Evolutionary conservation across 306 rosid genomes (phyloP), one percentile per base, ranked within the genome.

Genomic region (Cajanus cajan): DNA sequence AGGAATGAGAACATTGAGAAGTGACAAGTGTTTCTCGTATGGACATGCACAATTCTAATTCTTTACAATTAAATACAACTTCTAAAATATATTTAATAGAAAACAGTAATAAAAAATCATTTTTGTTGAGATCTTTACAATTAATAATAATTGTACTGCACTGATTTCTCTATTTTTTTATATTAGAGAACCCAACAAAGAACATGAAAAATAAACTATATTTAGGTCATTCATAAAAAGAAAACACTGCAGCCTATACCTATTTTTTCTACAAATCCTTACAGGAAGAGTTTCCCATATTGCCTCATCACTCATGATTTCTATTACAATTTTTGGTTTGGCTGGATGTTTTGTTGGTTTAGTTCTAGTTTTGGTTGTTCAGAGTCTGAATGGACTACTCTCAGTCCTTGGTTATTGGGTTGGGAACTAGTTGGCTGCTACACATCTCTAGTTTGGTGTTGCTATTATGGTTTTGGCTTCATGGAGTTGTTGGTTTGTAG

Each of bases 251-350:
- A 67, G 15, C 48, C 51, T 10, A 67, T 34, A 50, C 78, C 85
- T 52, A 55, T 65, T 63, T 72, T 66, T 28, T 66, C 50, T 51
- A 12, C 58, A 64, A 57, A 83, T 63, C 50, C 98, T 85, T 88
- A 94, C 98, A 74, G 98, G 98, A 86, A 94, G 97, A 7, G 94
- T 90, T 83, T 91, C 98, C 99, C 99, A 93, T 82, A 96, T 87
- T 77, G 99, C 90, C 84, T 88, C 97, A 44, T 93, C 98, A 66
- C 88, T 93, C 93, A 96, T 79, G 92, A 79, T 87, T 43, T 91
- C 99, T 80, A n/a, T n/a, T n/a, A n/a, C n/a, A n/a, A n/a, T n/a
- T n/a, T n/a, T n/a, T n/a, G n/a, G n/a, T n/a, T n/a, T n/a, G n/a
- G n/a, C n/a, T n/a, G n/a, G n/a, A n/a, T n/a, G n/a, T n/a, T n/a